Evolutionary conservation across 2,329 filamentous ascomycete genomes (phyloP).

Genomic region (Penicillium sp.): DNA sequence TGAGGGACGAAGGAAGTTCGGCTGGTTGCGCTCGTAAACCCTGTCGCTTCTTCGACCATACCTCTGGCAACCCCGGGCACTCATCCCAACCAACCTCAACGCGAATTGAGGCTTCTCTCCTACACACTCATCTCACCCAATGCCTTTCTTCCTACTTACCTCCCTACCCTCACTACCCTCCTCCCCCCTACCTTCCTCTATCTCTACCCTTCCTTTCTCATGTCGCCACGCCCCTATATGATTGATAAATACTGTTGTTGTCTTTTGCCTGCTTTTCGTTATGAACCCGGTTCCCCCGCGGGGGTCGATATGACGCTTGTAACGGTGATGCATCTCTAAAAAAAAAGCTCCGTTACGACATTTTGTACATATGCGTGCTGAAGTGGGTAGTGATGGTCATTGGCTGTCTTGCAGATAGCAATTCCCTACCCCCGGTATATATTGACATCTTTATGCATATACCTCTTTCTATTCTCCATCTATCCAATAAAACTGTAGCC

Average conservation of each 20-base stretch:
- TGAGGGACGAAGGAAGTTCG: conserved; percentile 44
- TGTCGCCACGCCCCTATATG: conserved; percentile 28
- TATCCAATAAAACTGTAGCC: not conserved
- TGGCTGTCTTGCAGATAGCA: conserved; percentile 1
- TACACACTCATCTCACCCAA: not conserved
- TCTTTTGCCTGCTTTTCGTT: conserved; percentile 7
- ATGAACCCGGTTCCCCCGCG: conserved; percentile 1
- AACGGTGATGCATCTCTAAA: conserved; percentile 9
- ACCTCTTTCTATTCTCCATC: not conserved
- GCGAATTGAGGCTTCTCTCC: not conserved
- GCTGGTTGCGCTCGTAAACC: conserved; percentile 41
- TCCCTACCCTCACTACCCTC: not conserved
- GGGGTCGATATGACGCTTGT: conserved; percentile 16
- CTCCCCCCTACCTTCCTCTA: not conserved
- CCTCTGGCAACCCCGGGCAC: not conserved
- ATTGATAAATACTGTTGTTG: conserved; percentile 24
- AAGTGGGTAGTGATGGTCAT: not conserved
- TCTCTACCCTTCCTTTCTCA: conserved; percentile 16
- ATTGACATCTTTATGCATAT: conserved; percentile 4
- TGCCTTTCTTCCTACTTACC: not conserved
- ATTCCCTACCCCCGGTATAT: conserved; percentile 16
- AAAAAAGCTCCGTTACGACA: conserved; percentile 12
- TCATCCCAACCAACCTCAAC: not conserved
- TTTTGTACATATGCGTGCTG: conserved; percentile 11
- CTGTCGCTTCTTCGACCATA: not conserved